Conservation (phyloP, 2,329 filamentous ascomycete genomes). For the Mycosphaerella sp. region DNA sequence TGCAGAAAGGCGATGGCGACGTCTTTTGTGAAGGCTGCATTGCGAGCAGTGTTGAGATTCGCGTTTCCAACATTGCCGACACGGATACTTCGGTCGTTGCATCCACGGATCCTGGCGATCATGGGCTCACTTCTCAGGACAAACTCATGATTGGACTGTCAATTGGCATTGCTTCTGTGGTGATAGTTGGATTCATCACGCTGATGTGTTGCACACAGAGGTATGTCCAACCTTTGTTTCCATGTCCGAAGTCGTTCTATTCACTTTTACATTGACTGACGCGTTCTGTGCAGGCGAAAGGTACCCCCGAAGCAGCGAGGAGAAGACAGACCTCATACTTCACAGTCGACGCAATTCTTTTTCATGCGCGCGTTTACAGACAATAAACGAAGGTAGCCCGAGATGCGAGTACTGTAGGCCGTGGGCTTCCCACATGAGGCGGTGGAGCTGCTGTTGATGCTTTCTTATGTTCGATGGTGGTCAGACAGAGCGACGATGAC, state of each 20-base stretch:
- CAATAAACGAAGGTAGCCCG: not conserved
- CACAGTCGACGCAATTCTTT: slow-evolving; percentile 2
- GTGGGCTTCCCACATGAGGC: not conserved
- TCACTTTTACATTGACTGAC: not conserved
- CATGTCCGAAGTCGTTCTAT: no score
- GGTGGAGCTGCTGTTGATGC: no score
- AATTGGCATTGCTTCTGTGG: slow-evolving; percentile 4
- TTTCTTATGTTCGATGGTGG: no score
- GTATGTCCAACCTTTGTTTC: not conserved
- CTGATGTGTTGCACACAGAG: slow-evolving; percentile 8
- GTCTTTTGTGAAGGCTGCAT: slow-evolving; percentile 15
- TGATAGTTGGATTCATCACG: slow-evolving; percentile 1
- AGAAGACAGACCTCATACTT: not conserved
- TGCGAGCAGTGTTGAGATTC: slow-evolving; percentile 8
- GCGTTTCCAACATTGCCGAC: not conserved
- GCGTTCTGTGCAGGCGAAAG: not conserved
- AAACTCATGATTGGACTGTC: slow-evolving; percentile 8
- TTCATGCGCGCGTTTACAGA: not conserved
- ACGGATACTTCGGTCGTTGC: slow-evolving; percentile 4
- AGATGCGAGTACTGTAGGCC: not conserved
- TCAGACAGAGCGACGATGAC: no score
- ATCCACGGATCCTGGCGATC: not conserved
- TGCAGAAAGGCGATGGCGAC: slow-evolving; percentile 19
- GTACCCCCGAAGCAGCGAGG: not conserved
- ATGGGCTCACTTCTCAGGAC: slow-evolving; percentile 2